Conservation (phyloP, 2,329 filamentous ascomycete genomes). For the Tolypocladium capitatum region DNA sequence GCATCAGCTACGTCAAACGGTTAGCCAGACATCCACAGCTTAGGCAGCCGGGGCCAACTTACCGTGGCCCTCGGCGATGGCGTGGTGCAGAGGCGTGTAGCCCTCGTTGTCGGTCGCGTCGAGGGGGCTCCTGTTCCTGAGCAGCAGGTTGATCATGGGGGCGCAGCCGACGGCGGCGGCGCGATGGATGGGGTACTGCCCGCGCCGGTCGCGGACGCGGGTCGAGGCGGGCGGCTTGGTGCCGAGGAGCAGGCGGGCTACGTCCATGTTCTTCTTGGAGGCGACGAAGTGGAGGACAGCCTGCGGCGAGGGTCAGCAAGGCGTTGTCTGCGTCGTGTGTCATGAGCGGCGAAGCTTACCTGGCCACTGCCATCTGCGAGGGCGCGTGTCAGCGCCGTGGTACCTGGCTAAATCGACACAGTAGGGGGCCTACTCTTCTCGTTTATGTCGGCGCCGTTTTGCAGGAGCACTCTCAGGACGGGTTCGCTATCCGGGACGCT, state of each 20-base stretch:
- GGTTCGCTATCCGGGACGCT: constrained; percentile 60
- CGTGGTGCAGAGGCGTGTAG: constrained; percentile 82
- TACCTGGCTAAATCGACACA: too few relatives aligned
- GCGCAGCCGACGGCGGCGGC: constrained; percentile 80
- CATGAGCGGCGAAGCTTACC: constrained; percentile 19
- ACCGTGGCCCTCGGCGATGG: constrained; percentile 63
- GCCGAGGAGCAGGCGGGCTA: constrained; percentile 63
- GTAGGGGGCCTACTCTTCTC: constrained; percentile 44
- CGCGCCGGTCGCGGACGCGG: constrained; percentile 68
- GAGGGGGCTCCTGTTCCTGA: constrained; percentile 66
- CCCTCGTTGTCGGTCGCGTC: constrained; percentile 74
- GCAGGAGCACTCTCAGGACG: constrained; percentile 53
- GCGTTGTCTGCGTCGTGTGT: not conserved
- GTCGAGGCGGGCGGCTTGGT: constrained; percentile 59
- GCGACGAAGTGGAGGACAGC: constrained; percentile 85
- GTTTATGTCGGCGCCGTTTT: constrained; percentile 59
- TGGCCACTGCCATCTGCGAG: constrained; percentile 51
- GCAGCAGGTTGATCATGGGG: constrained; percentile 71
- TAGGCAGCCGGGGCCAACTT: constrained; percentile 7
- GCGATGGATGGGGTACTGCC: constrained; percentile 83
- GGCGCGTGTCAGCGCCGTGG: not conserved
- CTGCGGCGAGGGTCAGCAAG: constrained; percentile 23
- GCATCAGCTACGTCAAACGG: constrained; percentile 48
- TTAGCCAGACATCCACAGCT: not conserved
- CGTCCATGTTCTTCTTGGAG: constrained; percentile 77